Evolutionary conservation across 2,329 filamentous ascomycete genomes (phyloP), one percentile per base, ranked within the genome.

Genomic region (Rhynchosporium agropyri): DNA sequence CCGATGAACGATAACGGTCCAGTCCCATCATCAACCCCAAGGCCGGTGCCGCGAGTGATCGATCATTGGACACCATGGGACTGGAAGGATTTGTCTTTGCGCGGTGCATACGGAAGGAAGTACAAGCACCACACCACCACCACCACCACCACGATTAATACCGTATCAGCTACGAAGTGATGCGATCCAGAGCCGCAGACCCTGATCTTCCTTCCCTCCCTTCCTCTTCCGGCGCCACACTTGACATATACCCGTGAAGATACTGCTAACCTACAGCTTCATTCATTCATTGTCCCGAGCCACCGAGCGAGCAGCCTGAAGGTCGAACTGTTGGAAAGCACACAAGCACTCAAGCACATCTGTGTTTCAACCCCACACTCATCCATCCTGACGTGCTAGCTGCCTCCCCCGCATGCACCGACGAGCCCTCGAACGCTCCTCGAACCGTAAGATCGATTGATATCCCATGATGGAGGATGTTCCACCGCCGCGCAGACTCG

Each of bases 251-350:
- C 26, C 59, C 54, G 15, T 51, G n/a, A 26, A 29, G 40, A 46
- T 42, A 28, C 20, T 62, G 20, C 46, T 20, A 43, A 53, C 60
- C 13, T 28, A 36, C 9, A 36, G 6, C 5, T 48, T 28, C 38
- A 38, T 61, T 13, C 51, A 46, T 61, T 51, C 58, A 53, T 63
- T 62, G 51, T 26, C 60, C 65, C 63, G 62, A 66, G 56, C 57
- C 55, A 59, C 67, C 67, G 65, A 70, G 63, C 67, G 65, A 70
- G 63, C 59, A 67, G 65, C 67, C 63, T 66, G 64, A 67, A 67
- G 57, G 51, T 28, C 51, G 51, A 20, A 50, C 26, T 38, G 45
- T 53, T 56, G 48, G 31, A 26, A 50, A 43, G 48, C 50, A 29
- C 45, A 33, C 55, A 54, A 53, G 49, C 60, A 50, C 57, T 26